Evolutionary conservation across 441 rosid genomes (phyloP).

Genomic region (Brassica balearica): DNA sequence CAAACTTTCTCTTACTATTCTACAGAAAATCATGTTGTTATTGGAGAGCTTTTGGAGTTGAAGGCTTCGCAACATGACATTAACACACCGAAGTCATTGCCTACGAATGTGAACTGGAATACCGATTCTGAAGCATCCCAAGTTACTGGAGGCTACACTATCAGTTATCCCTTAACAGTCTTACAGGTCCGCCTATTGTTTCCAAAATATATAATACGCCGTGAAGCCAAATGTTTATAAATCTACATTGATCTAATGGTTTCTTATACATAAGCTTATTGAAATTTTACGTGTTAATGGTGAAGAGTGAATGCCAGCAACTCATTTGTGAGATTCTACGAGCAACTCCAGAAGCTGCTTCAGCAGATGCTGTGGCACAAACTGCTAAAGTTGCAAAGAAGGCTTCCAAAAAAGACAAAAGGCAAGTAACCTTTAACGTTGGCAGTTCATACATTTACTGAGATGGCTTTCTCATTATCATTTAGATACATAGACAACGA

Average conservation of each 20-base stretch:
- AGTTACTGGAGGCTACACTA: conserved; percentile 92
- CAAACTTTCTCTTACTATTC: conserved; percentile 23
- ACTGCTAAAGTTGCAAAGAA: conserved; percentile 96
- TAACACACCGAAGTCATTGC: conserved; percentile 70
- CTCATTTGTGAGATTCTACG: conserved; percentile 97
- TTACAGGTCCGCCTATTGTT: conserved; percentile 64
- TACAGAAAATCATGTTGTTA: conserved; percentile 89
- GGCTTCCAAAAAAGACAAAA: conserved; percentile 75
- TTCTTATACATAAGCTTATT: conserved; percentile 30
- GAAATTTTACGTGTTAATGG: conserved; percentile 36
- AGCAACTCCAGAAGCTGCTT: conserved; percentile 99
- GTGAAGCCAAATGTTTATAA: not conserved
- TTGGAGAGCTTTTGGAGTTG: conserved; percentile 90
- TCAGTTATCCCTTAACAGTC: conserved; percentile 92
- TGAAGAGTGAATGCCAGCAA: conserved; percentile 99
- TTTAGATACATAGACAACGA: conserved; percentile 20
- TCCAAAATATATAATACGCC: conserved; percentile 8
- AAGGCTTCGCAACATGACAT: conserved; percentile 72
- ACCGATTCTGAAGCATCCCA: conserved; percentile 84
- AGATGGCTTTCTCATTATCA: conserved; percentile 28
- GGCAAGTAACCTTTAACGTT: conserved; percentile 53
- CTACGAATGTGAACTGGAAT: conserved; percentile 71
- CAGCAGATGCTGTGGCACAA: conserved; percentile 97
- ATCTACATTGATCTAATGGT: conserved; percentile 24
- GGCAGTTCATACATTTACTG: conserved; percentile 29